phyloP scores from a whole-genome alignment of 2,329 filamentous ascomycete genomes.

The Colletotrichum abscissum region DNA sequence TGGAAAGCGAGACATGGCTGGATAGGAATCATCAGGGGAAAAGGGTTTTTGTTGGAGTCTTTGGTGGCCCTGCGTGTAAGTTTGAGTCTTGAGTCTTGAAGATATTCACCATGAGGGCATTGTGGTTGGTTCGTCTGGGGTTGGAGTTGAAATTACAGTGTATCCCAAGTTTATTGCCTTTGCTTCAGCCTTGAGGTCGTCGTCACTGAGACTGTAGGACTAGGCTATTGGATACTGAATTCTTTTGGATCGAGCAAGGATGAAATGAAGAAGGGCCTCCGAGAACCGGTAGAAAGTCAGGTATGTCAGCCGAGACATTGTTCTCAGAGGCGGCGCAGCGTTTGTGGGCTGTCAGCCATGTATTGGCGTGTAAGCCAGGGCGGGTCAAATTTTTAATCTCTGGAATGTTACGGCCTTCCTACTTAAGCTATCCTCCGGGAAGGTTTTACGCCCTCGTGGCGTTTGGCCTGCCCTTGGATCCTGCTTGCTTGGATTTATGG shows the following conservation, averaged over 20 bases:
- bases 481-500: background rate
- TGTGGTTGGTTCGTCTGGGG: background rate
- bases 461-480: background rate
- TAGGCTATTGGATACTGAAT: background rate
- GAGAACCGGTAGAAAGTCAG: too few relatives aligned
- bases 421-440: too few relatives aligned
- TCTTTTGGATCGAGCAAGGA: background rate
- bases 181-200: too few relatives aligned
- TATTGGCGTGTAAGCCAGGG: background rate
- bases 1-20: background rate
- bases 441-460: background rate
- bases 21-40: background rate
- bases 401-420: background rate
- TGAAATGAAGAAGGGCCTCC: too few relatives aligned
- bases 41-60: background rate
- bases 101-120: background rate
- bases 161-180: background rate
- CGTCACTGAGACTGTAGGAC: background rate
- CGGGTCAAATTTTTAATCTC: background rate
- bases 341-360: background rate
- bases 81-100: background rate
- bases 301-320: background rate
- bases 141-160: background rate
- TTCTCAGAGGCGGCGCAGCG: background rate
- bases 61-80: background rate